These are phyloP conservation scores for Phytopythium sindhum DNA, from an alignment of 352 stramenopile genomes.

Conservation along the genomic window DNA sequence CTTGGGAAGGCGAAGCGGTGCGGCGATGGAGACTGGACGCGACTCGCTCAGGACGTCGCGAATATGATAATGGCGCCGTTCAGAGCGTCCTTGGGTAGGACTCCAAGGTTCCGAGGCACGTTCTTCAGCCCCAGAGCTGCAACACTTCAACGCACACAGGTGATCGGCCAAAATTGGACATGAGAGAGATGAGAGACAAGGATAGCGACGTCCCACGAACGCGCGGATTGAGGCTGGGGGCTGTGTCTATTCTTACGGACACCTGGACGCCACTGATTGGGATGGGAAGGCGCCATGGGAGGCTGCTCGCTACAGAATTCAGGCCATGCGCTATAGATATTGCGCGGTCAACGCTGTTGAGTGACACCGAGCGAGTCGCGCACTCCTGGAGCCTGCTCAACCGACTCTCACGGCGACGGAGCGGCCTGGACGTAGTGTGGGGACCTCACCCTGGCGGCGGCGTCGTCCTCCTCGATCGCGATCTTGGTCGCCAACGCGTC, in stretches of 20 bases:
- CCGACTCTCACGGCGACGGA: neutral
- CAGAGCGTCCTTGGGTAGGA: no score
- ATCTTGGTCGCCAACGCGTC: constrained; percentile 16
- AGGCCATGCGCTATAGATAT: neutral
- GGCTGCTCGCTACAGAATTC: neutral
- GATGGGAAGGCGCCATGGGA: neutral
- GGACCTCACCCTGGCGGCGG: constrained; percentile 6
- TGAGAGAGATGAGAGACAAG: neutral
- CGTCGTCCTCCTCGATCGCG: constrained; percentile 12
- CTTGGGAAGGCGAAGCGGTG: neutral
- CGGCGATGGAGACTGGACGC: neutral
- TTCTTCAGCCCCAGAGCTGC: neutral
- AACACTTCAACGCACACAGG: neutral
- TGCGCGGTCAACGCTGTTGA: neutral
- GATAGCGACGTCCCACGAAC: neutral
- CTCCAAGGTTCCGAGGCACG: neutral
- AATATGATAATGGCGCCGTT: neutral
- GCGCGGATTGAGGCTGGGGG: no score
- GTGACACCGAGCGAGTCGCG: neutral
- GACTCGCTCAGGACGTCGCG: neutral
- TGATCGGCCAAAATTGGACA: neutral
- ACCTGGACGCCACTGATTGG: neutral
- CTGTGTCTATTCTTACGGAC: neutral
- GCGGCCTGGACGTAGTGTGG: constrained; percentile 11
- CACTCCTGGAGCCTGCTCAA: no score